phyloP scores from a whole-genome alignment of 129 eudicot genomes.

The Calendula officinalis region DNA sequence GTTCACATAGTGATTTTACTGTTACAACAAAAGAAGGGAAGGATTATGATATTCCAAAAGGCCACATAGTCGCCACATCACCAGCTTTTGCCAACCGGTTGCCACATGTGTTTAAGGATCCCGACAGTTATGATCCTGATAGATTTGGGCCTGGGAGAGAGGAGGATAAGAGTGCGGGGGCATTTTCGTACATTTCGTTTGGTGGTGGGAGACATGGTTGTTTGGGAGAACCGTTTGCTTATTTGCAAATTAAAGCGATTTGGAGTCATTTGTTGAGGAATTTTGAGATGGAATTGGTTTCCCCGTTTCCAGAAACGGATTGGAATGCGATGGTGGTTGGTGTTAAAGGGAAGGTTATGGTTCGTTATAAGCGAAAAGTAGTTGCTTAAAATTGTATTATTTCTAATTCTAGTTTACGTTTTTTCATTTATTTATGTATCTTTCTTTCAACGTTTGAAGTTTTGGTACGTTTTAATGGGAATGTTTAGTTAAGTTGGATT shows the following conservation, averaged over 20 bases:
- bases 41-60: constrained; percentile 87
- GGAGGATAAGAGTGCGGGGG: constrained; percentile 88
- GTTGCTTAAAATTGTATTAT: constrained; percentile 11
- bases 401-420: constrained; percentile 5
- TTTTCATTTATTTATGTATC: constrained; percentile 18
- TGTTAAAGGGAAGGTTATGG: constrained; percentile 95
- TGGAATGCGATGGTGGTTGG: constrained; percentile 99
- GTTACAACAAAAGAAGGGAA: constrained; percentile 75
- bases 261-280: constrained; percentile 95
- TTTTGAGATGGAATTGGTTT: constrained; percentile 75
- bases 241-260: constrained; percentile 85
- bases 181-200: constrained; percentile 87
- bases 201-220: constrained; percentile 99
- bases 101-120: constrained; percentile 75
- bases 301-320: constrained; percentile 92
- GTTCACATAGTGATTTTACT: constrained; percentile 74
- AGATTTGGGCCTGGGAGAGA: constrained; percentile 79
- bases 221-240: constrained; percentile 93
- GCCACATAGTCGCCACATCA: constrained; percentile 91
- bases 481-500: not conserved
- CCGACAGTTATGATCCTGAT: constrained; percentile 86
- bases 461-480: constrained; percentile 18
- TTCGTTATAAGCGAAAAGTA: constrained; percentile 69
- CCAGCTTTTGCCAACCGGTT: constrained; percentile 90
- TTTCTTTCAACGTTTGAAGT: constrained; percentile 3